Base-by-base conservation (phyloP, 1,284 basidiomycete species). In the Ceratobasidium papillatum region DNA sequence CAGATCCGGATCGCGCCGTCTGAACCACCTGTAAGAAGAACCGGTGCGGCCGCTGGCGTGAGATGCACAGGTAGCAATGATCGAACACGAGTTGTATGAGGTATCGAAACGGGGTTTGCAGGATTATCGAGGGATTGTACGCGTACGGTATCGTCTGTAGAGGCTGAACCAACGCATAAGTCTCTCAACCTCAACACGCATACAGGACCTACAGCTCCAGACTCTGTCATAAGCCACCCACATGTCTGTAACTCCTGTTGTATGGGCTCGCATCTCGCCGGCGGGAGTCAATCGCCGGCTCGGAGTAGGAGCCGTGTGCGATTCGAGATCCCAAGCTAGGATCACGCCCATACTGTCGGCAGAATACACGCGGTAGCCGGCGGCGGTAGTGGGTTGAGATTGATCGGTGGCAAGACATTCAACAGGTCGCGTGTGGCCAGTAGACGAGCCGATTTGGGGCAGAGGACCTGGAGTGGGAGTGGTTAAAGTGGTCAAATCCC, bases 321-420 rank as follows among this genome's bases (percentile, higher is more conserved):
- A 17, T 64, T 84, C 82, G 45, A 94, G 79, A n/a, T 87, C 83
- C 93, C 94, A 94, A 19, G 87, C 82, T 76, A 89, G 92, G 80
- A 96, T 90, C 9, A 91, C 80, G 0, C 95, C 95, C 89, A 96
- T 92, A 2, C 92, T 95, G 80, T 96, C 95, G 9, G 66, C 66
- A 87, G 93, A 0, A 93, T 94, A 81, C 90, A 94, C 2, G 96
- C 82, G 22, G 86, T n/a, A n/a, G n/a, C n/a, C n/a, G n/a, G 83
- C 0, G 85, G 82, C 12, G 81, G 32, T 45, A 54, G 59, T 86
- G 41, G 83, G 79, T 19, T 52, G 22, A 5, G 25, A 25, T 8
- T 5, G 22, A 65, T 84, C 82, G 19, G 87, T 88, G 61, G 87
- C 85, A 27, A 95, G 79, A 74, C 86, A 86, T 81, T 92, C 88